These are phyloP conservation scores for Schwanniomyces etchellsii DNA, from an alignment of 1,139 yeast genomes.

Conservation along the genomic window DNA sequence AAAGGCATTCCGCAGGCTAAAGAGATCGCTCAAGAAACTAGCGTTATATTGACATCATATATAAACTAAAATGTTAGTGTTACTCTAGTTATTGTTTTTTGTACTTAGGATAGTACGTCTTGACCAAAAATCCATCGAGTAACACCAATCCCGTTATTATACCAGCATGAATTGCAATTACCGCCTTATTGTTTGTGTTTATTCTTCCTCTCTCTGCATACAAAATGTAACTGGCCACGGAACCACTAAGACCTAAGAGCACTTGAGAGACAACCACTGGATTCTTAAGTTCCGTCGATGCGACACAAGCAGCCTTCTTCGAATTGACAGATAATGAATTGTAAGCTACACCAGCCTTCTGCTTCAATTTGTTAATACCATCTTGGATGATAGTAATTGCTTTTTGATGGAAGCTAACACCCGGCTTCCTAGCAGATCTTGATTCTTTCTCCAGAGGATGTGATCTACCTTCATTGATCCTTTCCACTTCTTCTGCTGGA, in stretches of 20 bases:
- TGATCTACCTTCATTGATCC: conserved; percentile 11
- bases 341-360: neutral
- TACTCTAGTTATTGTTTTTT: conserved; percentile 25
- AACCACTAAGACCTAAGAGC: conserved; percentile 45
- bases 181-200: conserved; percentile 40
- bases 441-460: conserved; percentile 7
- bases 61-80: no score
- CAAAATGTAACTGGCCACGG: conserved; percentile 44
- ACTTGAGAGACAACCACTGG: conserved; percentile 58
- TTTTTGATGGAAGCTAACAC: no score
- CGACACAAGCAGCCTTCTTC: conserved; percentile 6
- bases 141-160: conserved; percentile 51
- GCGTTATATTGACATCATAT: no score
- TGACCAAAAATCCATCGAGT: conserved; percentile 49
- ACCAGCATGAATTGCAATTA: conserved; percentile 48
- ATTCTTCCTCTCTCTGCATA: conserved; percentile 51
- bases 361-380: conserved; percentile 3
- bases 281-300: conserved; percentile 44
- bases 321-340: neutral
- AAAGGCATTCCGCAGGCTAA: no score
- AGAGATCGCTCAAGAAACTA: no score
- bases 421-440: neutral
- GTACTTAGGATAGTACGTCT: conserved; percentile 47
- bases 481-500: conserved; percentile 15
- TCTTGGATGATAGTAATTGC: conserved; percentile 2